Evolutionary conservation across 352 stramenopile species (phyloP).

Genomic region (Globisporangium radiosum): DNA sequence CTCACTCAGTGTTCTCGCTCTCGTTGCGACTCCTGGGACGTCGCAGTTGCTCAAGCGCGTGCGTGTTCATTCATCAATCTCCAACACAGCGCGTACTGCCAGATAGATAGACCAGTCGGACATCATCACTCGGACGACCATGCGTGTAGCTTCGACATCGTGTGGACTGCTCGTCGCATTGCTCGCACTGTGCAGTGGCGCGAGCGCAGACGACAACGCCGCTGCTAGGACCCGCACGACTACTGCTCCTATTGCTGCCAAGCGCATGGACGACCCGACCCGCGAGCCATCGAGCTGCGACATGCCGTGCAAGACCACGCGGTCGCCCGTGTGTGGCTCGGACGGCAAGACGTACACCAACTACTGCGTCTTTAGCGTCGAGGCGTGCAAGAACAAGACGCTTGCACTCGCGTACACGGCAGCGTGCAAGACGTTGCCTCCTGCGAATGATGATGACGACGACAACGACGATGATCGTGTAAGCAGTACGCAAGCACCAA

Average conservation of each 20-base stretch:
- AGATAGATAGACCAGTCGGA: too few relatives aligned
- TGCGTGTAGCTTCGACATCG: neutral
- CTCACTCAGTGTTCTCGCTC: too few relatives aligned
- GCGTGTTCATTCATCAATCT: too few relatives aligned
- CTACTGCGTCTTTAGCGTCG: slow-evolving; percentile 21
- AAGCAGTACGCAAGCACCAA: slow-evolving; percentile 5
- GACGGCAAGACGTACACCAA: slow-evolving; percentile 23
- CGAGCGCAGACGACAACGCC: neutral
- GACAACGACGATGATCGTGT: neutral
- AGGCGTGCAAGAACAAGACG: slow-evolving; percentile 16
- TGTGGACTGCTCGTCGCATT: neutral
- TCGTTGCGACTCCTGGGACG: too few relatives aligned
- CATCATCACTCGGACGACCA: neutral
- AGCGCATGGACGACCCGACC: neutral
- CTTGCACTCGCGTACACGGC: slow-evolving; percentile 22
- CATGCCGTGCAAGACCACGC: neutral
- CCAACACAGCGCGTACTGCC: too few relatives aligned
- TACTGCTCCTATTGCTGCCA: neutral
- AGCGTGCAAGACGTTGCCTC: slow-evolving; percentile 10
- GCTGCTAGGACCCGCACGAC: neutral
- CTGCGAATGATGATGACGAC: slow-evolving; percentile 5
- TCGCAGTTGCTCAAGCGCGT: too few relatives aligned
- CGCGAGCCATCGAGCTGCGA: slow-evolving; percentile 3
- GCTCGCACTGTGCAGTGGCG: neutral
- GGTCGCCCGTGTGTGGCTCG: slow-evolving; percentile 18